These are phyloP conservation scores for Coemansia asiatica DNA, from an alignment of 192 early-diverging fungal species.

Conservation along the genomic window DNA sequence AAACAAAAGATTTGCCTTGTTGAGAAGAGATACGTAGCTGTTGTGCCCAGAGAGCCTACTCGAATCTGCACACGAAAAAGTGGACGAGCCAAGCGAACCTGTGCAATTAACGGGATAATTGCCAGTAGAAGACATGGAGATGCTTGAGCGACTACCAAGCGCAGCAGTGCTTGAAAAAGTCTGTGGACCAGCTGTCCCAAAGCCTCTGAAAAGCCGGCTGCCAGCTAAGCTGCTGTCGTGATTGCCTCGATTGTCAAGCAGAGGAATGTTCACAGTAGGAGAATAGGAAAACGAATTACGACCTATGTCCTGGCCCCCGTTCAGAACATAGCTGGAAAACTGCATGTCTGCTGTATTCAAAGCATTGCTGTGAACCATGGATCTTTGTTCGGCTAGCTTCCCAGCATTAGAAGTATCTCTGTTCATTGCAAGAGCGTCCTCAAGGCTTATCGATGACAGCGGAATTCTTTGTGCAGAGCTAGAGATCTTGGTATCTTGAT, in stretches of 20 bases:
- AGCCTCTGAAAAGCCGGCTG: slow-evolving; percentile 12
- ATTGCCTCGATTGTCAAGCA: not conserved
- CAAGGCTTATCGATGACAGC: slow-evolving; percentile 14
- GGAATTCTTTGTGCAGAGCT: not conserved
- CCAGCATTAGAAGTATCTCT: not conserved
- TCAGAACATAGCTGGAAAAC: slow-evolving; percentile 47
- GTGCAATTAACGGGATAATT: not conserved
- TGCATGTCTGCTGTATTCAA: slow-evolving; percentile 40
- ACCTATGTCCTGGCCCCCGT: slow-evolving; percentile 12
- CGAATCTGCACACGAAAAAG: slow-evolving; percentile 16
- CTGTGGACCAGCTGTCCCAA: slow-evolving; percentile 11
- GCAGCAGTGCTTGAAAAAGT: slow-evolving; percentile 1
- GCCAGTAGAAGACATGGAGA: not conserved
- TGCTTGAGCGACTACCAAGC: slow-evolving; percentile 9
- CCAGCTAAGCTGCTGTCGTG: not conserved
- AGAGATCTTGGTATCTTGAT: not conserved
- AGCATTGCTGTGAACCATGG: slow-evolving; percentile 15
- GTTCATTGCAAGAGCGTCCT: slow-evolving; percentile 10
- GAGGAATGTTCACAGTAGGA: not conserved
- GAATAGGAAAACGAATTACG: slow-evolving; percentile 13
- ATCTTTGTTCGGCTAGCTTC: slow-evolving; percentile 11
- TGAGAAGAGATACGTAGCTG: slow-evolving; percentile 66
- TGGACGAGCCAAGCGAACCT: not conserved
- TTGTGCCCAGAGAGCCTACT: slow-evolving; percentile 39
- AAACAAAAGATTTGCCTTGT: slow-evolving; percentile 72